phyloP scores from a whole-genome alignment of 352 stramenopile genomes.

The Globisporangium parvum region DNA sequence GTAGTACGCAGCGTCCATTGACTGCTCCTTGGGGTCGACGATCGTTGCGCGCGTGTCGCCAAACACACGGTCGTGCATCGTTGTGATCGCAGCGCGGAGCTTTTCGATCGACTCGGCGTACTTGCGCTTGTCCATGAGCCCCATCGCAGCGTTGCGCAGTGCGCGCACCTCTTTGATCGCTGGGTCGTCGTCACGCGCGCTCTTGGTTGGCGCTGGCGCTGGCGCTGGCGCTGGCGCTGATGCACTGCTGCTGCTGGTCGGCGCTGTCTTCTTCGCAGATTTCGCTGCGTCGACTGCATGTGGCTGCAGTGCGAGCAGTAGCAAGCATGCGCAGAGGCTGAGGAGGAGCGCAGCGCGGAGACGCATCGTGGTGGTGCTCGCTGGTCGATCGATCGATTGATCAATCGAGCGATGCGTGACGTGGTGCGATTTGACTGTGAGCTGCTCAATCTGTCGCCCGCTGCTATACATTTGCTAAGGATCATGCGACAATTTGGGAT shows the following conservation, averaged over 20 bases:
- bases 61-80: slow-evolving; percentile 70
- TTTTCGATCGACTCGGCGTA: slow-evolving; percentile 49
- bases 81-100: slow-evolving; percentile 56
- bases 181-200: slow-evolving; percentile 30
- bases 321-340: slow-evolving; percentile 7
- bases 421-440: too few relatives aligned
- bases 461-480: too few relatives aligned
- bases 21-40: slow-evolving; percentile 48
- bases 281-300: slow-evolving; percentile 11
- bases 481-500: background rate
- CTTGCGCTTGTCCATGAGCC: slow-evolving; percentile 55
- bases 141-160: slow-evolving; percentile 71
- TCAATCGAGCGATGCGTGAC: background rate
- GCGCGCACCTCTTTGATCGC: slow-evolving; percentile 56
- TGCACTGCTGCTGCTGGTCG: background rate
- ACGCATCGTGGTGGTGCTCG: background rate
- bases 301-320: slow-evolving; percentile 25
- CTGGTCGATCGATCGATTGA: too few relatives aligned
- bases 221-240: slow-evolving; percentile 2
- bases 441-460: too few relatives aligned
- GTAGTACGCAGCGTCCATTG: slow-evolving; percentile 68
- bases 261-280: slow-evolving; percentile 12
- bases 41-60: slow-evolving; percentile 36
- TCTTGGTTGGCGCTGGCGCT: slow-evolving; percentile 4
- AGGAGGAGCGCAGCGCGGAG: slow-evolving; percentile 1